These are phyloP conservation scores for Clonostachys solani DNA, from an alignment of 2,329 filamentous ascomycete genomes.

Conservation along the genomic window DNA sequence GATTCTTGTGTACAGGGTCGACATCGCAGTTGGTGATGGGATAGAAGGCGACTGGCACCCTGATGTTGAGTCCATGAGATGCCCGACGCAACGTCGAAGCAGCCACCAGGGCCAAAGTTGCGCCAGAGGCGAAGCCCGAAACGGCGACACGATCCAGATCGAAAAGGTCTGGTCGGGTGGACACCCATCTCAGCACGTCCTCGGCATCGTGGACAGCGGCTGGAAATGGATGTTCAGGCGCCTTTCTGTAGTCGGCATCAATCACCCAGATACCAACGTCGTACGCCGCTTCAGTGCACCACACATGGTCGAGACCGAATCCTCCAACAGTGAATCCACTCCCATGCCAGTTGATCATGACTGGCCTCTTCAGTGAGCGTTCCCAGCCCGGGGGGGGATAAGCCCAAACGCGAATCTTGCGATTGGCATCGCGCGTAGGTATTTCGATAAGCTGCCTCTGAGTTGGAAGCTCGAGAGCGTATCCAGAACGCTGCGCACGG, in stretches of 20 bases:
- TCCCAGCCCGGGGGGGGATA: background rate
- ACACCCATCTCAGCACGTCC: slow-evolving; percentile 25
- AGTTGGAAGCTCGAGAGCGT: too few relatives aligned
- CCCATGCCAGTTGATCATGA: slow-evolving; percentile 30
- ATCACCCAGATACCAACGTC: slow-evolving; percentile 15
- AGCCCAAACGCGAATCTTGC: background rate
- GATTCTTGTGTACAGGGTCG: background rate
- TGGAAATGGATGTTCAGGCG: slow-evolving; percentile 34
- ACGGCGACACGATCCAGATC: slow-evolving; percentile 30
- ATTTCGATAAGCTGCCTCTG: background rate
- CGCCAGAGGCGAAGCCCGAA: slow-evolving; percentile 41
- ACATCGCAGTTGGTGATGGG: background rate
- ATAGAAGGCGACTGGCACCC: slow-evolving; percentile 5
- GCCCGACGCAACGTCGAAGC: slow-evolving; percentile 16
- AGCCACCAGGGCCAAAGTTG: slow-evolving; percentile 31
- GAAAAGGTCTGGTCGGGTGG: slow-evolving; percentile 14
- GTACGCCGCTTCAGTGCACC: slow-evolving; percentile 22
- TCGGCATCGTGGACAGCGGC: slow-evolving; percentile 20
- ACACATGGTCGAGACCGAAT: slow-evolving; percentile 31
- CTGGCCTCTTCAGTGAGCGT: background rate
- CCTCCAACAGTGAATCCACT: slow-evolving; percentile 24
- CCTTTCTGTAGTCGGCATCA: slow-evolving; percentile 32
- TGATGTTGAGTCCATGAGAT: slow-evolving; percentile 34
- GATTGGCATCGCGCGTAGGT: background rate
- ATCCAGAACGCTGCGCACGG: too few relatives aligned